phyloP scores from a whole-genome alignment of 139 green algal species.

The Chlamydomonas sphaeroides region DNA sequence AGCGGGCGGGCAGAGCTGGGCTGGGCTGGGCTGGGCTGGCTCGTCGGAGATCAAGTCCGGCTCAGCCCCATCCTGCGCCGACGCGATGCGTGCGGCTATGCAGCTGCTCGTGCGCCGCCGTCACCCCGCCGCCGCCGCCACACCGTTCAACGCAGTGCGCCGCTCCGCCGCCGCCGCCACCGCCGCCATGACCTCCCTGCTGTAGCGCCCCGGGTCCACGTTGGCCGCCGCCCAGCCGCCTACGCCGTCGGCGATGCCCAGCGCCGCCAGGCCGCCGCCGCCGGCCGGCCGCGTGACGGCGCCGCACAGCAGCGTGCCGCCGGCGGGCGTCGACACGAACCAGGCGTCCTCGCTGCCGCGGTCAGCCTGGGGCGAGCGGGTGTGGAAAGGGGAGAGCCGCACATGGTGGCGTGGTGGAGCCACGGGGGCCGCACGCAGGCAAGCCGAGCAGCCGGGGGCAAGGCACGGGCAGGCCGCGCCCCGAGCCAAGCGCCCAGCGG shows the following conservation, averaged over 20 bases:
- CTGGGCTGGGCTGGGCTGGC: background rate
- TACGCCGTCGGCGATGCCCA: slow-evolving; percentile 90
- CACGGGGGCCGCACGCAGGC: too few relatives aligned
- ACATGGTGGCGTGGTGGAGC: background rate
- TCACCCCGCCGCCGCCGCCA: background rate
- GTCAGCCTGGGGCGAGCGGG: slow-evolving; percentile 21
- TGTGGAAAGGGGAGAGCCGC: background rate
- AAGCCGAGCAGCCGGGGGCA: too few relatives aligned
- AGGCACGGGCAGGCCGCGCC: too few relatives aligned
- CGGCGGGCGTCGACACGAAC: slow-evolving; percentile 60
- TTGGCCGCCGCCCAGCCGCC: slow-evolving; percentile 80
- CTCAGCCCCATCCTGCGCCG: too few relatives aligned
- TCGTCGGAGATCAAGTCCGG: background rate
- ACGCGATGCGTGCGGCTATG: too few relatives aligned
- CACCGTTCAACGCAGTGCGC: background rate
- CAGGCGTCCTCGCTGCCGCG: slow-evolving; percentile 86
- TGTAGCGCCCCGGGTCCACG: slow-evolving; percentile 78
- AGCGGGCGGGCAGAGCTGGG: background rate
- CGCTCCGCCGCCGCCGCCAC: background rate
- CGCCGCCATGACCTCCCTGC: slow-evolving; percentile 59
- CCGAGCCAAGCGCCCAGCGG: too few relatives aligned
- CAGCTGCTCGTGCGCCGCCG: too few relatives aligned
- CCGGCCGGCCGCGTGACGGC: background rate
- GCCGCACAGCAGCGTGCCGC: background rate
- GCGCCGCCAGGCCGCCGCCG: background rate